A percentile compares a stretch with the other conserved stretches of the same genome.
Conservation (phyloP, 2,329 filamentous ascomycete species). For the Fusarium citri region DNA sequence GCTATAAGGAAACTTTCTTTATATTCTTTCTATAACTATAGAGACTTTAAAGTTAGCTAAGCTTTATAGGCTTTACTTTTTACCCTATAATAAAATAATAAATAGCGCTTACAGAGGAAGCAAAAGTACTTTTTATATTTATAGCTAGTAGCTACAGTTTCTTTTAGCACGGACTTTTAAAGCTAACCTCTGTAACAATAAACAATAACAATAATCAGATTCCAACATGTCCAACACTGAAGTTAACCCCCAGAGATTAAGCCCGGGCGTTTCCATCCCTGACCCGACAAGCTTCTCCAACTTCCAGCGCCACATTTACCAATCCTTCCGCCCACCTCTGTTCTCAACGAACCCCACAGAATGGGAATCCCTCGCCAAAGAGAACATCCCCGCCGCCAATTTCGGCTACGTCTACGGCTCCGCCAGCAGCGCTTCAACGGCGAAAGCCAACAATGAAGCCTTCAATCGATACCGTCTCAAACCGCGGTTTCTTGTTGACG, state of each 20-base stretch:
- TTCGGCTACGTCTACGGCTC: constrained; percentile 73
- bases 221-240: constrained; percentile 2
- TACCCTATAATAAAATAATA: too few relatives aligned
- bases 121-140: too few relatives aligned
- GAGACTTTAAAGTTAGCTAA: too few relatives aligned
- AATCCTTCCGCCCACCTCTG: constrained; percentile 34
- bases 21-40: too few relatives aligned
- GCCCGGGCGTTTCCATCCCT: constrained; percentile 21
- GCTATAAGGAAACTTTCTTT: too few relatives aligned
- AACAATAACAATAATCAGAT: background rate
- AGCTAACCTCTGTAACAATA: too few relatives aligned
- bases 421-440: constrained; percentile 70
- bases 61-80: too few relatives aligned
- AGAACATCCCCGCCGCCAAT: constrained; percentile 33
- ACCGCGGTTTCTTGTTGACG: constrained; percentile 62
- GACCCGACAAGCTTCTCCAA: constrained; percentile 35
- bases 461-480: constrained; percentile 66
- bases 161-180: too few relatives aligned
- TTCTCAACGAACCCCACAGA: constrained; percentile 38
- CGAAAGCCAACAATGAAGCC: constrained; percentile 68
- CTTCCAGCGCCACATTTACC: constrained; percentile 43
- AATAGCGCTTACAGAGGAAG: too few relatives aligned
- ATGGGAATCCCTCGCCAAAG: constrained; percentile 39
- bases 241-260: constrained; percentile 15
- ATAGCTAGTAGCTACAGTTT: too few relatives aligned